Evolutionary conservation across 331 rosid genomes (phyloP).

Genomic region (Quercus tomentella): DNA sequence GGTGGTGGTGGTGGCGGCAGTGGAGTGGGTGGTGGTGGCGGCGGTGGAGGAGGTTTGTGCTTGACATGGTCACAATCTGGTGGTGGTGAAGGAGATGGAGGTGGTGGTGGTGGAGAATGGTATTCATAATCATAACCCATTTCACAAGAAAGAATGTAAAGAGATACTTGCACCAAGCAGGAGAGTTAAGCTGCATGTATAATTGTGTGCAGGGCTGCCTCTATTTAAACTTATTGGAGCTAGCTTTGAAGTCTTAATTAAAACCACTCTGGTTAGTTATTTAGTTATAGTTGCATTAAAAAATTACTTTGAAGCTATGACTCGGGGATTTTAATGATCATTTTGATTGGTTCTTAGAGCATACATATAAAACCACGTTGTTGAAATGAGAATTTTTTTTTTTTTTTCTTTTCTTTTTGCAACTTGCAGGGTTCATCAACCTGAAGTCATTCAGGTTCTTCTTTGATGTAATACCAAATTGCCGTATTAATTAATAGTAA

Average conservation of each 20-base stretch:
- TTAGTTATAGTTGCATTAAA: background rate
- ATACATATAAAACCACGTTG: background rate
- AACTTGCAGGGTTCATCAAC: background rate
- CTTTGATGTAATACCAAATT: too few relatives aligned
- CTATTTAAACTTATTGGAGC: background rate
- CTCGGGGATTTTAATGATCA: background rate
- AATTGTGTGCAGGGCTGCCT: background rate
- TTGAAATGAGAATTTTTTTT: background rate
- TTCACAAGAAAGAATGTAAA: background rate
- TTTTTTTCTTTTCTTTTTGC: background rate
- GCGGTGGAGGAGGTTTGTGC: background rate
- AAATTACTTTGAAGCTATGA: background rate
- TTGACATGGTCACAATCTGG: background rate
- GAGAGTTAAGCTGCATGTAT: background rate
- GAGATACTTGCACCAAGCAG: background rate
- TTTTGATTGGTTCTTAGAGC: background rate
- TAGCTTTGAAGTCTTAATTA: background rate
- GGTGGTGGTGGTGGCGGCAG: background rate
- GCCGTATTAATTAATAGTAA: too few relatives aligned
- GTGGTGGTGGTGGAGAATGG: slow-evolving; percentile 8
- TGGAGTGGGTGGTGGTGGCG: background rate
- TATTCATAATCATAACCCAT: background rate
- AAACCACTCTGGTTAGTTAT: background rate
- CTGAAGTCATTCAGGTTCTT: too few relatives aligned
- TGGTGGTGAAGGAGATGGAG: background rate